Base-by-base conservation (phyloP, 306 rosid genomes). In the Cucurbita ficifolia region DNA sequence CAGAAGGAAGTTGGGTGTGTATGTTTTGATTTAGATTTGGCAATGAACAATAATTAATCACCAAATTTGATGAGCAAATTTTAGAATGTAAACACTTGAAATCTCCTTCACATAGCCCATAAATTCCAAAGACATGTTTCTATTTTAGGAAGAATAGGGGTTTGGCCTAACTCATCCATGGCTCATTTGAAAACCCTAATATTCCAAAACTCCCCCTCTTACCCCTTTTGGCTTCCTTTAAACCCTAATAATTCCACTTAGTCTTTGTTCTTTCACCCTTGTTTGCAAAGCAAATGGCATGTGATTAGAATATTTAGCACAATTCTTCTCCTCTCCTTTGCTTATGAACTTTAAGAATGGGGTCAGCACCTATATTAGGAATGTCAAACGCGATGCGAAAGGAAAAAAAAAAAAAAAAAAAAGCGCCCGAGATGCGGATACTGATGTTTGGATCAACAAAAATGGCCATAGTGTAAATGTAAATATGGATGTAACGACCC, bases 91-190 rank as follows among this genome's bases (percentile, higher is more conserved):
- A 40, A 40, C 24, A 40, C 48, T 40, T 64, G 1, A 40, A 40
- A 40, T 64, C 22, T 17, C 7, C 45, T 16, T 13, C 49, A 17
- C 70, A 38, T 62, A 38, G 12, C 48, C 70, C 49, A 36, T 57
- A 36, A 36, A 17, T 38, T 62, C 50, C 71, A 64, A 64, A 64
- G 71, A 64, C 49, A 39, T n/a, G 16, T 64, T 64, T 40, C 71
- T 7, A 39, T 9, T 40, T 64, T 39, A n/a, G 71, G 71, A 64
- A 18, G 17, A 11, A 4, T 40, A 38, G 7, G 18, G 1, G 16
- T 40, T 19, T 64, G 49, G 71, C 71, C 71, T 38, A 64, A 64
- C 51, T 40, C 71, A 64, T 40, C 35, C 24, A 64, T 64, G 71
- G 50, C 14, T 64, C 17, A 11, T 10, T 63, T 39, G 8, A 60